Percentiles rank a stretch among this genome's conserved stretches.
phyloP scores from a whole-genome alignment of 2,329 filamentous ascomycete species.

The Metarhizium rileyi region DNA sequence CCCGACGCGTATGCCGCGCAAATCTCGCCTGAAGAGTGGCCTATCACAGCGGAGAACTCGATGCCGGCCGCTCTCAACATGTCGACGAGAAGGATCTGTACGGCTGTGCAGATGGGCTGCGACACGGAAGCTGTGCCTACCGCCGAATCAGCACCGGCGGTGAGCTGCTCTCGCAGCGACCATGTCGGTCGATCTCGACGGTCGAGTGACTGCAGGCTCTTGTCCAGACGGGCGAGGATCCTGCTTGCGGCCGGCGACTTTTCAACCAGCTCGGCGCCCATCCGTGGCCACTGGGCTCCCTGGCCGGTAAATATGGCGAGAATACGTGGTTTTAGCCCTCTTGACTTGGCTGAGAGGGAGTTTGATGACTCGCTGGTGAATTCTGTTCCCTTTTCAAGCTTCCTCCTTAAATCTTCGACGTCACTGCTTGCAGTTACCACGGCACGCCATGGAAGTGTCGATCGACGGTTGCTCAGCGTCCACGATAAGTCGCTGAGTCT shows the following conservation, averaged over 20 bases:
- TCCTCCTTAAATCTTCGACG: background rate
- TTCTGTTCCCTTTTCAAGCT: background rate
- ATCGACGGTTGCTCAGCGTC: background rate
- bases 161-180: slow-evolving; percentile 2
- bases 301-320: slow-evolving; percentile 25
- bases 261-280: slow-evolving; percentile 20
- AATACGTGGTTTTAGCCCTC: slow-evolving; percentile 1
- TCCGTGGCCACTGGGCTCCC: slow-evolving; percentile 22
- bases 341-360: background rate
- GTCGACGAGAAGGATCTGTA: slow-evolving; percentile 31
- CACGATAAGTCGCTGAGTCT: background rate
- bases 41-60: slow-evolving; percentile 21
- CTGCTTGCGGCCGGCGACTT: background rate
- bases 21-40: slow-evolving; percentile 32
- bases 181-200: slow-evolving; percentile 1
- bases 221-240: background rate
- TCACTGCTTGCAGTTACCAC: no score
- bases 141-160: background rate
- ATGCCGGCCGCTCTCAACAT: slow-evolving; percentile 23
- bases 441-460: background rate
- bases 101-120: slow-evolving; percentile 24
- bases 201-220: background rate
- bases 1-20: slow-evolving; percentile 29
- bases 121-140: slow-evolving; percentile 7
- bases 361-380: background rate